Base-by-base conservation (phyloP, 2,329 filamentous ascomycete genomes). In the Verticillium albo-atrum region DNA sequence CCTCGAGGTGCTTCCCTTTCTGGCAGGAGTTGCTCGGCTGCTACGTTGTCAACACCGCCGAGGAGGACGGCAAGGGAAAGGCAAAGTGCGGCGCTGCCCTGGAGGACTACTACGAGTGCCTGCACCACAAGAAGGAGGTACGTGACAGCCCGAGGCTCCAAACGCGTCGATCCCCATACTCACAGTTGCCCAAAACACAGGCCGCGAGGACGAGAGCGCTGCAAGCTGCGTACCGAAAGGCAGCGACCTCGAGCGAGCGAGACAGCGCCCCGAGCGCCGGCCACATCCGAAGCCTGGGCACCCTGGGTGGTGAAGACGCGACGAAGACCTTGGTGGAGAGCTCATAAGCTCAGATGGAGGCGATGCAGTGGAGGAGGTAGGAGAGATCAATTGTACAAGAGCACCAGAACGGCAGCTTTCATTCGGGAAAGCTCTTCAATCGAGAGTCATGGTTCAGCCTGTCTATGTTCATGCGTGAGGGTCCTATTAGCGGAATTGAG, bases 71-170 rank as follows among this genome's bases (percentile, higher is more conserved):
- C 67, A 85, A 87, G 17, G 91, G 91, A 67, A 95, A 93, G 81
- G 89, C 88, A 76, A 96, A 96, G 79, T 99, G 96, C 75, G 79
- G 83, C 20, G 89, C 90, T 17, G 85, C 87, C 4, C 82, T 98
- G 66, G 95, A 99, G 75, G 95, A 99, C 75, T 99, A 99, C 82
- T 96, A 97, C 75, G 95, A 99, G 81, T 99, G 96, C 77, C 80
- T 99, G 72, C 95, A 99, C 76, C 95, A 99, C 83, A 92, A 90
- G 83, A 99, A 99, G 82, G 95, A 99, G 91, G 95, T 98, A 71
- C 60, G 85, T 76, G n/a, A n/a, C n/a, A n/a, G n/a, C n/a, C n/a
- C n/a, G 25, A 57, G 20, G n/a, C 37, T 12, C 20, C 17, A 17
- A 27, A 23, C 25, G 54, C 54, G 32, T 23, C 2, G 6, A 26